phyloP scores from a whole-genome alignment of 2,329 filamentous ascomycete genomes.

The Colletotrichum tofieldiae region DNA sequence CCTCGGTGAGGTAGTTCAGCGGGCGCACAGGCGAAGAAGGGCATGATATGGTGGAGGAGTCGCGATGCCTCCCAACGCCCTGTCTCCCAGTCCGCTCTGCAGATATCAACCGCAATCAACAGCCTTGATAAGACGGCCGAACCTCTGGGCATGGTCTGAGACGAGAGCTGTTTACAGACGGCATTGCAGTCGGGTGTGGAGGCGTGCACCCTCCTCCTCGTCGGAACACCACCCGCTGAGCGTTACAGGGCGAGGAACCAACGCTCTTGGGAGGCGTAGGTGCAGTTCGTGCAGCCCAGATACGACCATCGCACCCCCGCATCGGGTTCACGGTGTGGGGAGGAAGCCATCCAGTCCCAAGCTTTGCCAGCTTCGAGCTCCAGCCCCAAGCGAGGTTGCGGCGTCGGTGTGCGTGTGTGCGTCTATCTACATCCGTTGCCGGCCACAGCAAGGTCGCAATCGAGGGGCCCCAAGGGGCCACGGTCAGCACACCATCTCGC shows the following conservation, averaged over 20 bases:
- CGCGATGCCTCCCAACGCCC: background rate
- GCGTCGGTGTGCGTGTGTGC: background rate
- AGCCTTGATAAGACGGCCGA: background rate
- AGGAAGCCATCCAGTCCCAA: background rate
- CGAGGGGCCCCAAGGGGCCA: slow-evolving; percentile 1
- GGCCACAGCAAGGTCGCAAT: background rate
- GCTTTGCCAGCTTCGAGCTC: slow-evolving; percentile 13
- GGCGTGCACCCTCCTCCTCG: background rate
- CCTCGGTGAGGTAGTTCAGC: slow-evolving; percentile 9
- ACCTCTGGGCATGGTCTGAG: background rate
- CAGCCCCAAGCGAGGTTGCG: slow-evolving; percentile 3
- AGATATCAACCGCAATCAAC: background rate
- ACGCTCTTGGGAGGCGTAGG: background rate
- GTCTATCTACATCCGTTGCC: background rate
- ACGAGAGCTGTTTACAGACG: slow-evolving; percentile 1
- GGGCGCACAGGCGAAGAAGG: background rate
- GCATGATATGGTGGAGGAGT: background rate
- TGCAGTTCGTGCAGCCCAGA: background rate
- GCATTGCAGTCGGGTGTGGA: slow-evolving; percentile 11
- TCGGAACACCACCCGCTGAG: background rate
- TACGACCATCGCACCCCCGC: slow-evolving; percentile 8
- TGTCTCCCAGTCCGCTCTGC: background rate
- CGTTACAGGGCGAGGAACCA: background rate
- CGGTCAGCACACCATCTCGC: slow-evolving; percentile 36
- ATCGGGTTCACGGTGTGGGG: slow-evolving; percentile 3